Evolutionary conservation across 441 rosid genomes (phyloP).

Genomic region (Euphorbia schlechtendalii): DNA sequence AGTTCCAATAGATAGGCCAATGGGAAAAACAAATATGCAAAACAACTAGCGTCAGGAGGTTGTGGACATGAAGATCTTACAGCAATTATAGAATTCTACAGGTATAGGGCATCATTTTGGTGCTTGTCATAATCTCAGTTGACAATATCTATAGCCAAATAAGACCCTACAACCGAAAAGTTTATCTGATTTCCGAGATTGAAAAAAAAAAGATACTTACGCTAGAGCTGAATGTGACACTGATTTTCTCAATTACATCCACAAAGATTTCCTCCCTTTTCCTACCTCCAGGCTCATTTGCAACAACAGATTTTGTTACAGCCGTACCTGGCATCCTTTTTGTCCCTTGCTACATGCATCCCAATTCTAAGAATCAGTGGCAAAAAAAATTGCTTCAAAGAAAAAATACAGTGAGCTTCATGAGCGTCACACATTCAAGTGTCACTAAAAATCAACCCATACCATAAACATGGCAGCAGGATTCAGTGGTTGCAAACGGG

Average conservation of each 20-base stretch:
- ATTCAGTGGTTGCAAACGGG: constrained; percentile 60
- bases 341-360: constrained; percentile 59
- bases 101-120: background rate
- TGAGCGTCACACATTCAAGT: constrained; percentile 2
- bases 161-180: background rate
- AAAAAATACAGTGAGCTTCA: background rate
- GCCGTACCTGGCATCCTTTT: constrained; percentile 88
- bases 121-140: background rate
- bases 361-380: constrained; percentile 11
- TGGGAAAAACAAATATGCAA: background rate
- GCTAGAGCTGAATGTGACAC: constrained; percentile 87
- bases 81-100: background rate
- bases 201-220: constrained; percentile 36
- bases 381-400: background rate
- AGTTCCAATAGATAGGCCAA: background rate
- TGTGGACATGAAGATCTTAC: background rate
- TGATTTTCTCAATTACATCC: constrained; percentile 87
- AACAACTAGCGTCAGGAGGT: background rate
- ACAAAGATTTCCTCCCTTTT: constrained; percentile 90
- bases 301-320: constrained; percentile 75
- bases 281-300: constrained; percentile 78
- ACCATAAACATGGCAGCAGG: constrained; percentile 84
- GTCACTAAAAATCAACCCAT: constrained; percentile 4
- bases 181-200: background rate
- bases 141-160: background rate